phyloP scores from a whole-genome alignment of 306 rosid species.

The Quercus mongolica region DNA sequence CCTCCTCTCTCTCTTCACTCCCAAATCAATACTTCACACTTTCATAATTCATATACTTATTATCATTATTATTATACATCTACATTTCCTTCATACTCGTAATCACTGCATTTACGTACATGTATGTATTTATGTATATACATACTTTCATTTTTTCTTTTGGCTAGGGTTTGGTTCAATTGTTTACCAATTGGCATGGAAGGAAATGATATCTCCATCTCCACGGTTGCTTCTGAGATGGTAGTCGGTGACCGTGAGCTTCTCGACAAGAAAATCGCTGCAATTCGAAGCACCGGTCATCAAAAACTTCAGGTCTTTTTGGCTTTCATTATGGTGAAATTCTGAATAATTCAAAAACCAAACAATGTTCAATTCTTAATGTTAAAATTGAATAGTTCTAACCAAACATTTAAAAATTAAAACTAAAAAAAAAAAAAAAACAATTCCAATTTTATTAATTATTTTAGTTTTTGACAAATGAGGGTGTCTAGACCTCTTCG shows the following conservation, averaged over 20 bases:
- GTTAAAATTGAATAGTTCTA: no score
- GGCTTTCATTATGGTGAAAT: neutral
- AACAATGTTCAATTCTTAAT: neutral
- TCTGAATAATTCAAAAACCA: neutral
- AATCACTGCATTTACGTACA: neutral
- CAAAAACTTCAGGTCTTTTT: conserved; percentile 60
- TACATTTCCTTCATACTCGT: neutral
- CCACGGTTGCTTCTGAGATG: conserved; percentile 14
- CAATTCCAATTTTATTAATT: no score
- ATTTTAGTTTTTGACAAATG: no score
- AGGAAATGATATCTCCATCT: conserved; percentile 2
- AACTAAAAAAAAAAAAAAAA: no score
- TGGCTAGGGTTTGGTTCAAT: conserved; percentile 31
- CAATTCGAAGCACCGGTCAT: conserved; percentile 59
- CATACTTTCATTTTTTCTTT: neutral
- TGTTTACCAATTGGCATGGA: conserved; percentile 40
- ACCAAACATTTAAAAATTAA: no score
- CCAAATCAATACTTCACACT: conserved; percentile 19
- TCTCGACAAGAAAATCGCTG: conserved; percentile 41
- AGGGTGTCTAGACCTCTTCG: fast-evolving
- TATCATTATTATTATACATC: neutral
- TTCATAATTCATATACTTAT: neutral
- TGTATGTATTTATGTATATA: neutral
- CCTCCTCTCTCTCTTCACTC: conserved; percentile 19
- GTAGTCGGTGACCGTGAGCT: conserved; percentile 35